Evolutionary conservation across 805 yeast genomes (phyloP), one percentile per base, ranked within the genome.

Genomic region (Phaffomyces opuntiae): DNA sequence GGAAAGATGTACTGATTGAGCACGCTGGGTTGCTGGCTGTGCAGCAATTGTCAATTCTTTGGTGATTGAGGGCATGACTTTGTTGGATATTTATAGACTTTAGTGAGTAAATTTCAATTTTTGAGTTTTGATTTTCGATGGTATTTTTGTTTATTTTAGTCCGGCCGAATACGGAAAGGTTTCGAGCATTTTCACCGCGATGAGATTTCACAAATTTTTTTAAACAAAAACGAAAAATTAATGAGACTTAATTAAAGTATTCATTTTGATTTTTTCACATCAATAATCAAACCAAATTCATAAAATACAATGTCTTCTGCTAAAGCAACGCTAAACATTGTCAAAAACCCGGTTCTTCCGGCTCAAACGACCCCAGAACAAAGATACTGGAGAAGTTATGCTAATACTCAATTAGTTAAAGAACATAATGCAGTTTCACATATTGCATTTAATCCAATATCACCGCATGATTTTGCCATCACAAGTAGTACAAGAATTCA

Each of bases 381-480:
- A 59, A 75, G 95, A 54, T 91, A 86, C 68, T 93, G 98, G 98
- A 74, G 95, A 55, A 86, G 88, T 7, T 90, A 83, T 63, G 72
- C 77, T 29, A 83, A 80, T 53, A 91, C 98, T 3, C 91, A 91
- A 61, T 72, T 93, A 35, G 88, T 90, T 26, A 91, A 93, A 63
- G 98, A 93, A 63, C 91, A 87, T 66, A 89, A 87, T 64, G 87
- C 97, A 36, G 87, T 93, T 38, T 81, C 86, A 33, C 95, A 88
- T 61, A 81, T 93, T 45, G 75, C 82, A 52, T 93, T 93, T 73
- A 89, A 86, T 61, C 96, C 96, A 2, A 75, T 73, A 35, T 68
- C 81, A 14, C 96, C 96, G 6, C 82, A 87, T 61, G 96, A 93
- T 66, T 86, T 91, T 68, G 98, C 97, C 24, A 87, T 93, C 33